Evolutionary conservation across 257 asterid genomes (phyloP).

Genomic region (Thymus mandschuricus): DNA sequence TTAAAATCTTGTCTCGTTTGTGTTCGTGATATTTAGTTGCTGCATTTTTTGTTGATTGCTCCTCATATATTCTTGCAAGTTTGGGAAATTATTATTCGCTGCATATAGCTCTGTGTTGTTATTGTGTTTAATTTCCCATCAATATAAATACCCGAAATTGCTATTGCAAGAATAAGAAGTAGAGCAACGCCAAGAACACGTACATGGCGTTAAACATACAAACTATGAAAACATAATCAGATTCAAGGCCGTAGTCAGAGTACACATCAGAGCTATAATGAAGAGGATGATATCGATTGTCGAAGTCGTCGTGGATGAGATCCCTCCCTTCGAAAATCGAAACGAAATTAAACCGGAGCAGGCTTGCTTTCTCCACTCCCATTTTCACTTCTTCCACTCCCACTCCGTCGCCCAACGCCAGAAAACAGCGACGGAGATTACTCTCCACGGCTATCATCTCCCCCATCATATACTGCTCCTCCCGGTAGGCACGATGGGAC

Average conservation of each 20-base stretch:
- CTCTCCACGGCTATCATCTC: not conserved
- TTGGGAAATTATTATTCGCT: too few relatives aligned
- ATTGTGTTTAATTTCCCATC: too few relatives aligned
- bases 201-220: constrained; percentile 21
- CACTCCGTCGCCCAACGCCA: not conserved
- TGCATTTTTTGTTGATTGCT: too few relatives aligned
- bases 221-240: constrained; percentile 9
- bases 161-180: constrained; percentile 31
- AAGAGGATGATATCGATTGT: not conserved
- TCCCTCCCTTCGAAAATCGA: constrained; percentile 6
- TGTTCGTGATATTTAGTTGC: too few relatives aligned
- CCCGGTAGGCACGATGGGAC: not conserved
- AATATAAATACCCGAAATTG: too few relatives aligned
- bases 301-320: constrained; percentile 24
- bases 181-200: constrained; percentile 37
- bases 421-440: not conserved
- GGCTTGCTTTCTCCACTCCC: constrained; percentile 42
- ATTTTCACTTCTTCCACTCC: constrained; percentile 41
- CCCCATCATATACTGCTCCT: constrained; percentile 19
- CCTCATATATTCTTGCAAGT: too few relatives aligned
- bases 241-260: not conserved
- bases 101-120: too few relatives aligned
- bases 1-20: too few relatives aligned
- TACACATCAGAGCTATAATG: not conserved
- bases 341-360: constrained; percentile 21